Percentiles rank a stretch among this genome's conserved stretches.
These are phyloP conservation scores for Russula emetica DNA, from an alignment of 768 basidiomycete species.

Conservation along the genomic window DNA sequence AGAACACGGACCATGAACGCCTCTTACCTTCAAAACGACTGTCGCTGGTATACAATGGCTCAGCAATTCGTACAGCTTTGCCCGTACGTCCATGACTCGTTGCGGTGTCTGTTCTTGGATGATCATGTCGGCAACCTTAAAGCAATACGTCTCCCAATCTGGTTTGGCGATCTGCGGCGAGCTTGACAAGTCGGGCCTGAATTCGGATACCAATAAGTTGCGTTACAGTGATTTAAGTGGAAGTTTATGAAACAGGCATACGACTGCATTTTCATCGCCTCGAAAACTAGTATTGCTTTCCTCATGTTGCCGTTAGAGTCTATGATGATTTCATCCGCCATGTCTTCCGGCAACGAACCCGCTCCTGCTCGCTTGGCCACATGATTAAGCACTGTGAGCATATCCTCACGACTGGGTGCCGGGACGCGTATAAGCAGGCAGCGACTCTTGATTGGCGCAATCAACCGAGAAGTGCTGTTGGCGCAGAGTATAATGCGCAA, in stretches of 20 bases:
- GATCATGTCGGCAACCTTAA: conserved; percentile 87
- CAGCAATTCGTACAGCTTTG: conserved; percentile 90
- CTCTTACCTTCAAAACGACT: conserved; percentile 77
- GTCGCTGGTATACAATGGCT: conserved; percentile 97
- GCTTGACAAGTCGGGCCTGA: conserved; percentile 77
- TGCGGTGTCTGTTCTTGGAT: conserved; percentile 85
- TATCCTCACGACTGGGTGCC: conserved; percentile 76
- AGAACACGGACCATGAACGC: background rate
- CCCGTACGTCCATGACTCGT: conserved; percentile 85
- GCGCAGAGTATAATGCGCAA: conserved; percentile 96
- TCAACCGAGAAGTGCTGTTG: conserved; percentile 90
- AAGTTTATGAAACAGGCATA: conserved; percentile 38
- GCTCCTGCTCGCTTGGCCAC: conserved; percentile 81
- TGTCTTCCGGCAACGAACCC: conserved; percentile 66
- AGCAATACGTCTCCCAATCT: conserved; percentile 99
- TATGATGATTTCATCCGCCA: conserved; percentile 66
- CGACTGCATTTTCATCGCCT: conserved; percentile 97
- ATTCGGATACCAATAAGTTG: conserved; percentile 3
- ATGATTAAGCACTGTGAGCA: conserved; percentile 61
- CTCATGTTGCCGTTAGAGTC: conserved; percentile 88
- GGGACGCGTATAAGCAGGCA: conserved; percentile 93
- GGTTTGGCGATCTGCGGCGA: conserved; percentile 85
- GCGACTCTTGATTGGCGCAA: conserved; percentile 94
- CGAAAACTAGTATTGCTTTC: conserved; percentile 90
- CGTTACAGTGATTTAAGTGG: background rate